A percentile compares a stretch with the other conserved stretches of the same genome.
Conservation (phyloP, 192 early-diverging fungal genomes). For the Backusella tarrabulga region DNA sequence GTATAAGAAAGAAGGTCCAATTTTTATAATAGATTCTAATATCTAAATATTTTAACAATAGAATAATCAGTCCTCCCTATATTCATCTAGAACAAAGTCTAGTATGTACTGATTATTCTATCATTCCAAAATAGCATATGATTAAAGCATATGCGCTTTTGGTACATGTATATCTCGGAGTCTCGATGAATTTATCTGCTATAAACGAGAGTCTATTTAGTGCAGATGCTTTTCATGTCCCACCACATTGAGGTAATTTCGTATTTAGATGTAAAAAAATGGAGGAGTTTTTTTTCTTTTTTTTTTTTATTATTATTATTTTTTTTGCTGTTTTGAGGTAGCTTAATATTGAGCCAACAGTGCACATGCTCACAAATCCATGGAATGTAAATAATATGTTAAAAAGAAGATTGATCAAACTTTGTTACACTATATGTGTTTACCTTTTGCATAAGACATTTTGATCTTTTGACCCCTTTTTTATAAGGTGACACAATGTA, state of each 20-base stretch:
- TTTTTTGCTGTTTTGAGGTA: not conserved
- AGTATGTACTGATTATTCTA: not conserved
- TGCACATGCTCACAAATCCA: not conserved
- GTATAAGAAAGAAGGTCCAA: not conserved
- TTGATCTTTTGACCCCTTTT: not conserved
- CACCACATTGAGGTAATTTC: not conserved
- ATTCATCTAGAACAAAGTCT: not conserved
- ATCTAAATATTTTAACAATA: no score
- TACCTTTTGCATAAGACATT: not conserved
- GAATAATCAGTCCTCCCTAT: not conserved
- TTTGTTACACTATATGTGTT: no score
- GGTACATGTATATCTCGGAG: not conserved
- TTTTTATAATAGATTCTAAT: no score
- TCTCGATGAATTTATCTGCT: not conserved
- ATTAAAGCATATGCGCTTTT: not conserved
- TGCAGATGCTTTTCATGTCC: not conserved
- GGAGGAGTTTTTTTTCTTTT: not conserved
- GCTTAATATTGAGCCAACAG: not conserved
- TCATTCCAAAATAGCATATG: no score
- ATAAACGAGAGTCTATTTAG: not conserved
- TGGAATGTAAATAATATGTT: not conserved
- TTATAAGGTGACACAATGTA: not conserved
- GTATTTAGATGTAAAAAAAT: not conserved
- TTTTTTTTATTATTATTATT: no score
- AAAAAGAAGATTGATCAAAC: no score